A percentile compares a stretch with the other conserved stretches of the same genome.
These are phyloP conservation scores for Phyllosticta capitalensis DNA, from an alignment of 2,329 filamentous ascomycete genomes.

Conservation along the genomic window DNA sequence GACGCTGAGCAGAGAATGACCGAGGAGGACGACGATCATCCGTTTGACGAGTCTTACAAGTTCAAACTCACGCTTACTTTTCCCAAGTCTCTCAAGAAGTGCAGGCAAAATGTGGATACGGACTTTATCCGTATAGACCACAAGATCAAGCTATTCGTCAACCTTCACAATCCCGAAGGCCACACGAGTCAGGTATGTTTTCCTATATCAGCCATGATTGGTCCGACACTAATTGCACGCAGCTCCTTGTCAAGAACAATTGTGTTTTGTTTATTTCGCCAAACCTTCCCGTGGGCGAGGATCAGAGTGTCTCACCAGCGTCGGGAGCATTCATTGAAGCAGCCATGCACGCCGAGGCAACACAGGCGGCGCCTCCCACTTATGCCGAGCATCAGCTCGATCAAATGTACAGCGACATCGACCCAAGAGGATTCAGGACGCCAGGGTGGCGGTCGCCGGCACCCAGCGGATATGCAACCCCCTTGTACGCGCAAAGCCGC, in stretches of 20 bases:
- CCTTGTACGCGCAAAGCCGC: slow-evolving; percentile 61
- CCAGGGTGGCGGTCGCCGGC: slow-evolving; percentile 32
- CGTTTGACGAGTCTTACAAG: slow-evolving; percentile 48
- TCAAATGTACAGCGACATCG: slow-evolving; percentile 79
- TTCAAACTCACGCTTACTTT: slow-evolving; percentile 55
- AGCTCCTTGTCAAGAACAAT: slow-evolving; percentile 81
- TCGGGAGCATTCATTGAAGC: slow-evolving; percentile 14
- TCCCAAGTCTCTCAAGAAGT: slow-evolving; percentile 71
- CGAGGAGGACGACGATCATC: slow-evolving; percentile 24
- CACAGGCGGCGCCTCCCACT: slow-evolving; percentile 70
- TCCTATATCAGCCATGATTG: not conserved
- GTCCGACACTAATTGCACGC: slow-evolving; percentile 3
- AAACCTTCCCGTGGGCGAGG: slow-evolving; percentile 77
- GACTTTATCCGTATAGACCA: slow-evolving; percentile 87
- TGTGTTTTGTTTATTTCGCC: slow-evolving; percentile 94
- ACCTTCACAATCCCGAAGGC: slow-evolving; percentile 88
- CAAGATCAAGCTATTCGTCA: slow-evolving; percentile 83
- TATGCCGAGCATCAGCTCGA: slow-evolving; percentile 89
- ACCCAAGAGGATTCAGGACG: slow-evolving; percentile 71
- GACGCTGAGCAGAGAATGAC: slow-evolving; percentile 17
- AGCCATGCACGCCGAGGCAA: slow-evolving; percentile 45
- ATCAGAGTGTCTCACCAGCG: slow-evolving; percentile 45
- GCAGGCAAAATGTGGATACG: slow-evolving; percentile 81
- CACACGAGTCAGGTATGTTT: slow-evolving; percentile 72
- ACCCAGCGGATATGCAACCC: slow-evolving; percentile 56